phyloP scores from a whole-genome alignment of 257 asterid species.

The Forsythia viridissima region DNA sequence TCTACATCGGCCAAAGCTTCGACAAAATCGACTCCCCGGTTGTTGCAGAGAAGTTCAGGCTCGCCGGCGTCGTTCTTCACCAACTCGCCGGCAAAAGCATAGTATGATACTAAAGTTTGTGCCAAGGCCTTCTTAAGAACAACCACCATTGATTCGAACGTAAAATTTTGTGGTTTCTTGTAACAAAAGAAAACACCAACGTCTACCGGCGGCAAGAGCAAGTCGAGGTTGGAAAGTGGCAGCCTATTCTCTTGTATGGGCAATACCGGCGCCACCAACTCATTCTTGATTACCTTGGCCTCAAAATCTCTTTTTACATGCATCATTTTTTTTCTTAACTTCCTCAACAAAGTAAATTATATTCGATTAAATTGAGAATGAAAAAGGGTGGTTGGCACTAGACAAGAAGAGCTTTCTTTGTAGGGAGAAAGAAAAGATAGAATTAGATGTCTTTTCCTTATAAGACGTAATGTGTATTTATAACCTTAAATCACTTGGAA shows the following conservation, averaged over 20 bases:
- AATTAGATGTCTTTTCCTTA: background rate
- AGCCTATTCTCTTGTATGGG: slow-evolving; percentile 63
- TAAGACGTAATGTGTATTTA: background rate
- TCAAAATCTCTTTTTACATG: slow-evolving; percentile 21
- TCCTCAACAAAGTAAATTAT: background rate
- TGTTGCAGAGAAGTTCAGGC: slow-evolving; percentile 66
- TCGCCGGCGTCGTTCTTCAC: slow-evolving; percentile 50
- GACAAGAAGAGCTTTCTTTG: background rate
- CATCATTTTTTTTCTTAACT: slow-evolving; percentile 25
- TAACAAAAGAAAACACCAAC: slow-evolving; percentile 65
- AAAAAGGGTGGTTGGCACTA: background rate
- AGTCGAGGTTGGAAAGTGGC: slow-evolving; percentile 77
- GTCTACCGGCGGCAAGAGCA: slow-evolving; percentile 66
- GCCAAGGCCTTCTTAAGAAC: slow-evolving; percentile 54
- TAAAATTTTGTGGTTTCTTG: slow-evolving; percentile 13
- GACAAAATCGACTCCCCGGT: slow-evolving; percentile 60
- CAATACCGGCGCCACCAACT: slow-evolving; percentile 55
- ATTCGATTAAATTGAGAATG: background rate
- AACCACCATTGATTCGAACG: slow-evolving; percentile 25
- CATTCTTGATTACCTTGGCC: slow-evolving; percentile 41
- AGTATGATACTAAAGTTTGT: slow-evolving; percentile 45
- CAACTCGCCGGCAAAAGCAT: slow-evolving; percentile 53
- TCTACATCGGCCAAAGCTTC: slow-evolving; percentile 55
- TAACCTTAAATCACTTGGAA: background rate
- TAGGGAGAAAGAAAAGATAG: background rate